Base-by-base conservation (phyloP, 352 stramenopile genomes). In the Pelagophyceae sp. region DNA sequence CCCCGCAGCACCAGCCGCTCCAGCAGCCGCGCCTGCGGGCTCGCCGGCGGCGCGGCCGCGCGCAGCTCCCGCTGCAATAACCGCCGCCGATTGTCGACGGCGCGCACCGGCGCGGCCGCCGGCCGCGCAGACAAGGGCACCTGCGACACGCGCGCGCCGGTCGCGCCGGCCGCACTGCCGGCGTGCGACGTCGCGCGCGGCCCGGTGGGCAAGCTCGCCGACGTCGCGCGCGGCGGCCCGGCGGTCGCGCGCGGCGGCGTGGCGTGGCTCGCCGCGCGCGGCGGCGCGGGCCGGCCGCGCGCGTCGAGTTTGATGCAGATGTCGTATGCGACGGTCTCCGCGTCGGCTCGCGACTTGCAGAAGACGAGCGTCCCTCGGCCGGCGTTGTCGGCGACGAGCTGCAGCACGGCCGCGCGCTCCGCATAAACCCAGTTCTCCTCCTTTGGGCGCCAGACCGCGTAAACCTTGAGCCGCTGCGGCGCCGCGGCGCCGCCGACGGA, bases 1-100 rank as follows among this genome's bases (percentile, higher is more conserved):
- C 87, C 86, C 32, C 76, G 76, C 1, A 33, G 50, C 1, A 72
- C 27, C 27, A 20, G 32, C 6, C 45, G 29, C 31, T 32, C 45
- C n/a, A 78, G 74, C 37, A 17, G 27, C 38, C 25, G 29, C 27
- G 61, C 3, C 3, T 19, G 3, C 29, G 61, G 2, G 61, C 11
- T 15, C 15, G 61, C 6, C 61, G 61, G 31, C 61, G 61, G 23
- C 45, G 45, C 23, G 45, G 45, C 45, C 45, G 45, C 45, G 45
- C 45, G 45, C 45, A 54, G 45, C 11, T 54, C 45, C 11, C 45
- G 45, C 45, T 54, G 45, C 45, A 54, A 54, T 11, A 23, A 11
- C 11, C 45, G 45, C 11, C 45, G 45, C 45, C 45, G 45, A n/a
- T n/a, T n/a, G n/a, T n/a, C n/a, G n/a, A n/a, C n/a, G n/a, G n/a